A percentile compares a stretch with the other conserved stretches of the same genome.
These are phyloP conservation scores for Prunus yedoensis DNA, from an alignment of 331 rosid species.

Conservation along the genomic window DNA sequence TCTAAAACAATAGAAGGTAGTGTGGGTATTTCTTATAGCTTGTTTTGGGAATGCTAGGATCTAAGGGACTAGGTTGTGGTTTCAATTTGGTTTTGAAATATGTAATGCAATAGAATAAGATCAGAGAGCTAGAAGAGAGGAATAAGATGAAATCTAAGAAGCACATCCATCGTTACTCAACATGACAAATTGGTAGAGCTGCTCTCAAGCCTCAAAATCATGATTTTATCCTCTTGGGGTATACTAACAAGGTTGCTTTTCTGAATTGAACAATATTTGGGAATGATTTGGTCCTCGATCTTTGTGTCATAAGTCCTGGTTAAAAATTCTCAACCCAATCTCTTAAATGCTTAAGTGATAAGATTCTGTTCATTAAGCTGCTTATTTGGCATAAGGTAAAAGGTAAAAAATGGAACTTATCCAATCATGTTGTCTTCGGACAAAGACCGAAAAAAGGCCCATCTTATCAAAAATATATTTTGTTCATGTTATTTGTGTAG, in stretches of 20 bases:
- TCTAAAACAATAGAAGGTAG: neutral
- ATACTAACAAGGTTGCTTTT: neutral
- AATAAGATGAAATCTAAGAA: neutral
- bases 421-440: neutral
- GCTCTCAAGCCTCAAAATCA: neutral
- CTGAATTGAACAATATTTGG: neutral
- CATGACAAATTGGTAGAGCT: neutral
- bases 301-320: neutral
- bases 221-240: neutral
- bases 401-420: neutral
- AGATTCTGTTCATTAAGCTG: neutral
- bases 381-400: neutral
- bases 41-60: neutral
- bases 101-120: neutral
- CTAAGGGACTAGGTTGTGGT: neutral
- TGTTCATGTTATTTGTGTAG: neutral
- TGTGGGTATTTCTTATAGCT: neutral
- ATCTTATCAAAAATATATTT: neutral
- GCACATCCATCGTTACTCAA: neutral
- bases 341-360: neutral
- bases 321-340: neutral
- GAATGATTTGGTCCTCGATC: neutral
- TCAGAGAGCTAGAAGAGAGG: constrained; percentile 4
- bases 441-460: neutral
- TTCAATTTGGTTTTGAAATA: neutral